Percentiles rank a stretch among this genome's conserved stretches.
phyloP scores from a whole-genome alignment of 805 yeast genomes.

The Metschnikowia lunata region DNA sequence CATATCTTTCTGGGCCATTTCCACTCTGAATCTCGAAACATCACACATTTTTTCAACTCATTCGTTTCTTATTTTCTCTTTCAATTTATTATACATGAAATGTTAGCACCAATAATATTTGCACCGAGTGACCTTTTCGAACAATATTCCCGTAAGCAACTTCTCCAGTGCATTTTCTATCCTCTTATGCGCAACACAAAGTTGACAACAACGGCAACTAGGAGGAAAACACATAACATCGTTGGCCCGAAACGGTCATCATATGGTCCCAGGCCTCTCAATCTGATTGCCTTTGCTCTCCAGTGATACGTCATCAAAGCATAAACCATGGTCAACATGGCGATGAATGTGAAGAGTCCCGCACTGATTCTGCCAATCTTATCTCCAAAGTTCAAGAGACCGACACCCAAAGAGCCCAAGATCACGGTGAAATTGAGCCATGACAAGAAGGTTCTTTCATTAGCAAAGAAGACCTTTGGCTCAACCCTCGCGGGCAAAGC shows the following conservation, averaged over 20 bases:
- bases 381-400: constrained; percentile 94
- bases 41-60: too few species aligned
- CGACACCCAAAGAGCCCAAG: constrained; percentile 94
- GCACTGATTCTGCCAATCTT: constrained; percentile 89
- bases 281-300: constrained; percentile 98
- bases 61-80: too few species aligned
- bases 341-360: constrained; percentile 87
- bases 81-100: too few species aligned
- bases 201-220: constrained; percentile 91
- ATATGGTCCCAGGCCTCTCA: constrained; percentile 98
- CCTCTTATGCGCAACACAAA: constrained; percentile 74
- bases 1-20: too few species aligned
- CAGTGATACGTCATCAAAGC: constrained; percentile 96
- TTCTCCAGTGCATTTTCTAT: not conserved
- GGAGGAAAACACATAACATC: constrained; percentile 86
- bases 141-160: too few species aligned
- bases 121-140: too few species aligned
- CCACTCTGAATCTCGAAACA: too few species aligned
- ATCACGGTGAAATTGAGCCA: constrained; percentile 99
- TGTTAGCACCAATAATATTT: too few species aligned
- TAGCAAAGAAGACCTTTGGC: constrained; percentile 98
- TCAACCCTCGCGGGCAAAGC: constrained; percentile 98
- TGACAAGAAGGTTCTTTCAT: constrained; percentile 95
- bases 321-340: constrained; percentile 96
- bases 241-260: constrained; percentile 99